Evolutionary conservation across 495 filamentous ascomycete species (phyloP).

Genomic region (Hypoxylon rickii): DNA sequence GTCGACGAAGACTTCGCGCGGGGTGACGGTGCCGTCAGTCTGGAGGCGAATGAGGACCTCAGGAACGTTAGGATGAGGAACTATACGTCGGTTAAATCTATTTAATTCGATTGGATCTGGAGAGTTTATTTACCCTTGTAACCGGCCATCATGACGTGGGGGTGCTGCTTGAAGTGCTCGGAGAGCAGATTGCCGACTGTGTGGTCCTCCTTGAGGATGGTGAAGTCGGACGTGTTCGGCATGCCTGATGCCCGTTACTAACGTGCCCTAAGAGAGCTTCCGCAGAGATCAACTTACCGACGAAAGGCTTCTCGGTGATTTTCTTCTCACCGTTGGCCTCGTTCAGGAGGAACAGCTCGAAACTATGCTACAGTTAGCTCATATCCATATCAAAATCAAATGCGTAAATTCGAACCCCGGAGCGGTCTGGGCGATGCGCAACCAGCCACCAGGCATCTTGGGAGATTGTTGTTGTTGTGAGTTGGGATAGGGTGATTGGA

Average conservation of each 20-base stretch:
- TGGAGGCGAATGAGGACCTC: constrained; percentile 87
- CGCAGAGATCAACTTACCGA: constrained; percentile 61
- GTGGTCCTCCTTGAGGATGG: constrained; percentile 95
- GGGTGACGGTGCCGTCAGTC: constrained; percentile 85
- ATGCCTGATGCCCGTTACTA: constrained; percentile 60
- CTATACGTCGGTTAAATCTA: constrained; percentile 41
- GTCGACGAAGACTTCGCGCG: constrained; percentile 81
- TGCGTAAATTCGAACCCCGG: constrained; percentile 1
- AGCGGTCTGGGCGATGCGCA: too few relatives aligned
- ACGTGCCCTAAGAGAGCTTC: background rate
- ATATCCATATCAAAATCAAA: background rate
- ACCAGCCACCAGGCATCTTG: too few relatives aligned
- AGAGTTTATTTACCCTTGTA: constrained; percentile 69
- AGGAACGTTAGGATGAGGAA: constrained; percentile 83
- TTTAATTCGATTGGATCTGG: background rate
- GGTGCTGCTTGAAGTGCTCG: constrained; percentile 75
- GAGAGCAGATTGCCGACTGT: constrained; percentile 90
- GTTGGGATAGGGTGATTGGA: too few relatives aligned
- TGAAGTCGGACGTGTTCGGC: constrained; percentile 85
- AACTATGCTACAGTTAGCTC: constrained; percentile 58
- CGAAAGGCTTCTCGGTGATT: constrained; percentile 81
- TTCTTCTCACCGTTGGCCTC: constrained; percentile 83
- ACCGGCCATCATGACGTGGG: constrained; percentile 80
- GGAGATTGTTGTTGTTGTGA: background rate
- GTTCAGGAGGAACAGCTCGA: constrained; percentile 84